Conservation (phyloP, 2,329 filamentous ascomycete species). For the Scytalidium lignicola region DNA sequence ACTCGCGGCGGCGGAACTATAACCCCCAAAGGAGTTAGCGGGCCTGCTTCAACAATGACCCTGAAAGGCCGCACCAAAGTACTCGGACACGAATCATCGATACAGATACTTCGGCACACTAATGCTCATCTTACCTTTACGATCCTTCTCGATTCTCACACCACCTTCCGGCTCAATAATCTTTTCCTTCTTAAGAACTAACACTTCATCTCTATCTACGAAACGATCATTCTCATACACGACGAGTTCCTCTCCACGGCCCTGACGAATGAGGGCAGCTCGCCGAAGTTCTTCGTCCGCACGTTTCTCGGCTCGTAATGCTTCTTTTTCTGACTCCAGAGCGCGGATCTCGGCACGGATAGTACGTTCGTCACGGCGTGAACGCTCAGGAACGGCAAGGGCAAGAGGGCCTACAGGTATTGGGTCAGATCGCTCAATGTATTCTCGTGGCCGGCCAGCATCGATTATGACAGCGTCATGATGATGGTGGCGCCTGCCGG, state of each 20-base stretch:
- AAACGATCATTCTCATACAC: constrained; percentile 49
- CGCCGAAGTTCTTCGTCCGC: constrained; percentile 37
- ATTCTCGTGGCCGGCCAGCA: constrained; percentile 22
- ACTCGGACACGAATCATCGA: constrained; percentile 39
- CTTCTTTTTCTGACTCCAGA: constrained; percentile 61
- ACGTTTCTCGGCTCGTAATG: constrained; percentile 52
- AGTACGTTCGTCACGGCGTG: constrained; percentile 41
- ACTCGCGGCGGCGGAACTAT: constrained; percentile 59
- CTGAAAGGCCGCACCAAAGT: constrained; percentile 19
- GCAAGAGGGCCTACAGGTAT: constrained; percentile 36
- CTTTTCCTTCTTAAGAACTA: constrained; percentile 46
- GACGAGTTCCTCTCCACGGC: constrained; percentile 58
- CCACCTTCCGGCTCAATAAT: constrained; percentile 52
- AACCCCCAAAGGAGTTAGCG: constrained; percentile 16
- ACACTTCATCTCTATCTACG: constrained; percentile 40
- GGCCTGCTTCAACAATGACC: constrained; percentile 13
- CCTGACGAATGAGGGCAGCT: constrained; percentile 48
- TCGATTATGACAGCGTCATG: constrained; percentile 37
- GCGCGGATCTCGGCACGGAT: constrained; percentile 68
- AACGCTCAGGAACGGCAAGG: constrained; percentile 33
- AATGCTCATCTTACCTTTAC: constrained; percentile 92
- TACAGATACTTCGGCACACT: constrained; percentile 63
- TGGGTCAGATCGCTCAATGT: constrained; percentile 21
- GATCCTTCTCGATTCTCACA: constrained; percentile 78
- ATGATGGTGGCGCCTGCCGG: constrained; percentile 28